These are phyloP conservation scores for Eremothecium gossypii DNA, from an alignment of 1,139 yeast species.

Conservation along the genomic window DNA sequence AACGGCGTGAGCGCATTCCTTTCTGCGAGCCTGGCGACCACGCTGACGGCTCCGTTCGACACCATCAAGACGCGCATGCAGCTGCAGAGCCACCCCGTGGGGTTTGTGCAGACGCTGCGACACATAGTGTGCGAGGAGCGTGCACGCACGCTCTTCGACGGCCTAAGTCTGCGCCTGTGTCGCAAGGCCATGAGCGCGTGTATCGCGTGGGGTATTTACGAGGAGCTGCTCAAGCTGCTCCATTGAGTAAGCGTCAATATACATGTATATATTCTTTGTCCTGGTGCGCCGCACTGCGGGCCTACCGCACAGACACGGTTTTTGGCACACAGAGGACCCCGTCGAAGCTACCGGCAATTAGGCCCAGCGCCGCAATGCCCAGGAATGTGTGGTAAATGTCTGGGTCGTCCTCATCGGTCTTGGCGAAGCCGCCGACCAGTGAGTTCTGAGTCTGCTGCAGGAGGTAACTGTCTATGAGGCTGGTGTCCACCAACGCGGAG, in stretches of 20 bases:
- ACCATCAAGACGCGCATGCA: conserved; percentile 90
- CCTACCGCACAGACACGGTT: not conserved
- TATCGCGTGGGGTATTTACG: conserved; percentile 94
- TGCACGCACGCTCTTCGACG: conserved; percentile 59
- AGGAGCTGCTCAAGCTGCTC: conserved; percentile 56
- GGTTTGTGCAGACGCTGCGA: conserved; percentile 34
- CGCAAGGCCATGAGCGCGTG: conserved; percentile 91
- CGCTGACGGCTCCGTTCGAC: conserved; percentile 90
- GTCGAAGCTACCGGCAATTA: conserved; percentile 32
- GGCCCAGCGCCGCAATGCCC: conserved; percentile 48
- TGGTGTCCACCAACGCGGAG: conserved; percentile 32
- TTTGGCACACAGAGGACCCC: conserved; percentile 26
- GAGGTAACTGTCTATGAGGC: conserved; percentile 39
- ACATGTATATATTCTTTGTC: conserved; percentile 1
- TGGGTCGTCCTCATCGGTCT: conserved; percentile 53
- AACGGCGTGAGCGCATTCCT: conserved; percentile 63
- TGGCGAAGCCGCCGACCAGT: conserved; percentile 76
- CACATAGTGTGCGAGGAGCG: conserved; percentile 51
- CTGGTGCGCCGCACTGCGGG: not conserved
- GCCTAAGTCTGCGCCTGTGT: conserved; percentile 67
- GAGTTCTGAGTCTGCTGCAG: conserved; percentile 52
- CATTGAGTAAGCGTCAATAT: conserved; percentile 7
- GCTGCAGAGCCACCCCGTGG: conserved; percentile 37
- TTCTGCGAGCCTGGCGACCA: conserved; percentile 75
- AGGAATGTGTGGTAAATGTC: conserved; percentile 63